Evolutionary conservation across 2,329 filamentous ascomycete species (phyloP), one percentile per base, ranked within the genome.

Genomic region (Lecanicillium sp.): DNA sequence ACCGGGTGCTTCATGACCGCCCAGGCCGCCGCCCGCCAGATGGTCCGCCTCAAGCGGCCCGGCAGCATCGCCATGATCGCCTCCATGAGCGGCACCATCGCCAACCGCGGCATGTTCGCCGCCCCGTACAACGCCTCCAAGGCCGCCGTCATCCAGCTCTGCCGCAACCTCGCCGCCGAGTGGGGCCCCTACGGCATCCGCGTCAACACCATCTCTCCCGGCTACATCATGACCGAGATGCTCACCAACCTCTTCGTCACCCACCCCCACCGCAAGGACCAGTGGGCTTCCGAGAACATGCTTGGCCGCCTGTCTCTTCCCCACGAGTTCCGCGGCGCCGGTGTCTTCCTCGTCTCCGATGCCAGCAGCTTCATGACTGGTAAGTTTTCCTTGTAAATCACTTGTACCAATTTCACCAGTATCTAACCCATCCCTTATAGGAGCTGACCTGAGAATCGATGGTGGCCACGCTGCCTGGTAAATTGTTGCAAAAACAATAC

Each of bases 211-310:
- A 78, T 93, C 53, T 88, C 83, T 17, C 86, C 87, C 0, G 87
- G 87, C 8, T 89, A 90, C 62, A 88, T 90, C 59, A 77, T 86
- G 19, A 90, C 86, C 2, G 80, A 84, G 19, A 95, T 95, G 90
- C 87, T 91, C 1, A 79, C 87, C 62, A 77, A 79, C 50, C 77
- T 95, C 26, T 93, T 95, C 59, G 75, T 82, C 54, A 75, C 85
- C 54, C 86, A 79, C 55, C 89, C 89, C 0, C 86, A 90, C 58
- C 73, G 78, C 45, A 69, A 70, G 52, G 65, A 65, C 21, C 77
- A 83, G 51, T 95, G 90, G 90, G 80, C 86, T 14, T 84, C 77
- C 57, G 83, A 91, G 67, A 95, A 94, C 67, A 93, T 95, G 88
- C 73, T 95, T 45, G 81, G 77, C 23, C 75, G 81, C 27, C 70